These are phyloP conservation scores for Arachnomyces sp. DNA, from an alignment of 2,329 filamentous ascomycete genomes.

Conservation along the genomic window DNA sequence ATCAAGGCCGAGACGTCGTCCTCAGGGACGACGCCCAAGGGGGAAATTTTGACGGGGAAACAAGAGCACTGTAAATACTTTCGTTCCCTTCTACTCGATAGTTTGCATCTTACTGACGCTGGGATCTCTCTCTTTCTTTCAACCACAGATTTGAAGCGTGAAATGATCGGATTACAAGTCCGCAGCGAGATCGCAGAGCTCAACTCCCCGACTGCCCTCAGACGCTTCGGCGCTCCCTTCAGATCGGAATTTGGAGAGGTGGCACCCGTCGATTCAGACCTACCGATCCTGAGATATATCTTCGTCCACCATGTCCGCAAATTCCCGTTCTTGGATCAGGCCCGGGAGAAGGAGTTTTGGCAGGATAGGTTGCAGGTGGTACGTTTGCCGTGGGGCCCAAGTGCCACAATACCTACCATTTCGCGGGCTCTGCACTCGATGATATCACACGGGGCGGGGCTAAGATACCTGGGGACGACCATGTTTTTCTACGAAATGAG, in stretches of 20 bases:
- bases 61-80: constrained; percentile 81
- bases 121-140: not conserved
- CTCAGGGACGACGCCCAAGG: constrained; percentile 39
- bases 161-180: constrained; percentile 85
- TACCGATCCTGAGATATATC: constrained; percentile 90
- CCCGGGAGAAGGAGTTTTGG: constrained; percentile 98
- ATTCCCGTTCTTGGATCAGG: constrained; percentile 95
- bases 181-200: constrained; percentile 85
- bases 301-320: constrained; percentile 97
- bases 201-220: constrained; percentile 87
- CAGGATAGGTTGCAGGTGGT: constrained; percentile 95
- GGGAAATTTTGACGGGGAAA: constrained; percentile 74
- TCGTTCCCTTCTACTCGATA: constrained; percentile 9
- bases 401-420: too few species aligned
- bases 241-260: constrained; percentile 88
- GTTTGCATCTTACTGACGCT: not conserved
- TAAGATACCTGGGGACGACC: too few species aligned
- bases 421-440: not conserved
- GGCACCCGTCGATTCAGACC: constrained; percentile 82
- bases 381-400: constrained; percentile 32
- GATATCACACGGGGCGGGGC: not conserved
- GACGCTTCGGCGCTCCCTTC: constrained; percentile 92
- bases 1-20: not conserved
- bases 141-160: constrained; percentile 77
- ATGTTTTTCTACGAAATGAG: not conserved